Conservation (phyloP, 305 asterid species). For the Galium porrigens region DNA sequence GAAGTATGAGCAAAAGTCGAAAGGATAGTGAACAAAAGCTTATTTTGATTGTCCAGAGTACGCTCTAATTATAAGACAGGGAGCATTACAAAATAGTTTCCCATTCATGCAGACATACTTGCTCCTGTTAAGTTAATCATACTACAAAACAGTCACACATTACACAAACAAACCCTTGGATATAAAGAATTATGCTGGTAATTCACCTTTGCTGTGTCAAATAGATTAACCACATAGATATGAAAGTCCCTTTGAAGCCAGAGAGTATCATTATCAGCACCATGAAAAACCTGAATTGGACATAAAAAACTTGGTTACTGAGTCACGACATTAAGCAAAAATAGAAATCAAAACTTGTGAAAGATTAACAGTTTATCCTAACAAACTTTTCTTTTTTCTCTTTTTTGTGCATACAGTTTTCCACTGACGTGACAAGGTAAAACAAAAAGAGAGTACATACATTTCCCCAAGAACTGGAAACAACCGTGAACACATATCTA, state of each 20-base stretch:
- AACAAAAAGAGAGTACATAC: neutral
- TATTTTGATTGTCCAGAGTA: too few relatives aligned
- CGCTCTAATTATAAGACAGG: too few relatives aligned
- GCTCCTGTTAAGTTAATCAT: neutral
- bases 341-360: neutral
- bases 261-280: conserved; percentile 89
- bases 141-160: neutral
- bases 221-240: conserved; percentile 76
- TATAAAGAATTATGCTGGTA: neutral
- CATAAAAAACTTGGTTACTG: neutral
- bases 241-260: conserved; percentile 99
- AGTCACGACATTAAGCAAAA: neutral
- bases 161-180: neutral
- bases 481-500: neutral
- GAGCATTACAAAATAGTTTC: neutral
- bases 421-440: neutral
- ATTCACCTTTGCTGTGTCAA: conserved; percentile 90
- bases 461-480: neutral
- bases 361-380: neutral
- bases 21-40: too few relatives aligned
- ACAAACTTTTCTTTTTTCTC: neutral
- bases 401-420: neutral
- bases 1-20: neutral
- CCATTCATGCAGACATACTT: neutral
- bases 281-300: conserved; percentile 73